Percentiles rank a stretch among this genome's conserved stretches.
Conservation (phyloP, 1,139 yeast genomes). For the Yamadazyma kanchanaburiensis region DNA sequence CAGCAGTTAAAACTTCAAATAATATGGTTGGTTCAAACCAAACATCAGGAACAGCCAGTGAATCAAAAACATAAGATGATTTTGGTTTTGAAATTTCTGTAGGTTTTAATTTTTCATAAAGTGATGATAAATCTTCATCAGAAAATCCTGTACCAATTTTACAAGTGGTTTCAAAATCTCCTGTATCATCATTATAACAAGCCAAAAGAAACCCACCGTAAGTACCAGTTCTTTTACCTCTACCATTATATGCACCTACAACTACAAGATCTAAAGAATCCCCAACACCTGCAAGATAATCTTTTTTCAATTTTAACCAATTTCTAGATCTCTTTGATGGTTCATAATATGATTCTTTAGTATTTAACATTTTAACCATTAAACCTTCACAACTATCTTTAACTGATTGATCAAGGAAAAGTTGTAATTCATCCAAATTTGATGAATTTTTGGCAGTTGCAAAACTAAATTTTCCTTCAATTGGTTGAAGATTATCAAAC, state of each 20-base stretch:
- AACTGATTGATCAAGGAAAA: constrained; percentile 85
- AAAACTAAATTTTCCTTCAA: constrained; percentile 77
- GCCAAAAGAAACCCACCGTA: constrained; percentile 95
- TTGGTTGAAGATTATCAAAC: constrained; percentile 51
- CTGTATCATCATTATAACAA: constrained; percentile 83
- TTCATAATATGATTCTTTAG: constrained; percentile 79
- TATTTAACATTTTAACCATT: constrained; percentile 89
- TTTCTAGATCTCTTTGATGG: constrained; percentile 93
- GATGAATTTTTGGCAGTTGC: constrained; percentile 76
- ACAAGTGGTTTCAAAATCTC: constrained; percentile 92
- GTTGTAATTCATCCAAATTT: constrained; percentile 74
- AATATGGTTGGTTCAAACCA: constrained; percentile 91
- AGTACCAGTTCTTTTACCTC: constrained; percentile 90
- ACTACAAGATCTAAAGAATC: constrained; percentile 94
- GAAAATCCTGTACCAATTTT: constrained; percentile 97
- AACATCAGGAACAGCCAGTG: constrained; percentile 79
- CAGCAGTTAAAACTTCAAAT: constrained; percentile 94
- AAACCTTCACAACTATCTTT: constrained; percentile 92
- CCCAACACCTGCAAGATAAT: constrained; percentile 90
- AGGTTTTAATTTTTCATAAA: constrained; percentile 61
- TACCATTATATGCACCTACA: constrained; percentile 90
- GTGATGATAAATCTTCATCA: constrained; percentile 68
- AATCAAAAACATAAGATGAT: constrained; percentile 67
- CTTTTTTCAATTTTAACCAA: constrained; percentile 95
- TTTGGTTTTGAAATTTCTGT: constrained; percentile 70